Percentiles rank a stretch among this genome's conserved stretches.
Evolutionary conservation across 257 asterid genomes (phyloP).

Genomic region (Leptodermis oblonga): DNA sequence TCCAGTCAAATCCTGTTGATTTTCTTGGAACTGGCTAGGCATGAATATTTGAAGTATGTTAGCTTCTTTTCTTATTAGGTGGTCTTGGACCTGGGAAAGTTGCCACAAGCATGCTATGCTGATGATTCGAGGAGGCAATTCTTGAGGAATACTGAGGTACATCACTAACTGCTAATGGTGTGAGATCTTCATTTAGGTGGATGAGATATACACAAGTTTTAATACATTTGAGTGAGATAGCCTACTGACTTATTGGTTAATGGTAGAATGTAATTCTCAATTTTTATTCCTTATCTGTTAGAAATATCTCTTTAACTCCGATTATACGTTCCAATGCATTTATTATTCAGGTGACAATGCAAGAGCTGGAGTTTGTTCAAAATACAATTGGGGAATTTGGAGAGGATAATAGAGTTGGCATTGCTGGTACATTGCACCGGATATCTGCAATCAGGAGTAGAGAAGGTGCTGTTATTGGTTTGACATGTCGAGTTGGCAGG

Average conservation of each 20-base stretch:
- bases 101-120: constrained; percentile 61
- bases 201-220: constrained; percentile 5
- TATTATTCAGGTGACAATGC: constrained; percentile 46
- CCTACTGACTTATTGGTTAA: background rate
- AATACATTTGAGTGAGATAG: background rate
- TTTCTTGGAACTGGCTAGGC: background rate
- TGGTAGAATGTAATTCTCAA: background rate
- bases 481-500: constrained; percentile 81
- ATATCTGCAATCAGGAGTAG: constrained; percentile 71
- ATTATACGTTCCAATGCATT: constrained; percentile 4
- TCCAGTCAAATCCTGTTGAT: background rate
- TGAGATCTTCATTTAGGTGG: constrained; percentile 9
- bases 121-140: constrained; percentile 43
- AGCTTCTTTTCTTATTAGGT: constrained; percentile 38
- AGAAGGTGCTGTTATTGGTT: constrained; percentile 55
- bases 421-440: constrained; percentile 74
- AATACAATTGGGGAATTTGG: constrained; percentile 66
- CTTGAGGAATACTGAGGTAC: constrained; percentile 60
- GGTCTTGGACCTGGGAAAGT: constrained; percentile 67
- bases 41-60: background rate
- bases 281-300: background rate
- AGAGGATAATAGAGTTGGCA: constrained; percentile 72
- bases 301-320: background rate
- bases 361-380: constrained; percentile 61
- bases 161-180: background rate